A percentile compares a stretch with the other conserved stretches of the same genome.
Evolutionary conservation across 768 basidiomycete species (phyloP).

Genomic region (Trametes cinnabarina): DNA sequence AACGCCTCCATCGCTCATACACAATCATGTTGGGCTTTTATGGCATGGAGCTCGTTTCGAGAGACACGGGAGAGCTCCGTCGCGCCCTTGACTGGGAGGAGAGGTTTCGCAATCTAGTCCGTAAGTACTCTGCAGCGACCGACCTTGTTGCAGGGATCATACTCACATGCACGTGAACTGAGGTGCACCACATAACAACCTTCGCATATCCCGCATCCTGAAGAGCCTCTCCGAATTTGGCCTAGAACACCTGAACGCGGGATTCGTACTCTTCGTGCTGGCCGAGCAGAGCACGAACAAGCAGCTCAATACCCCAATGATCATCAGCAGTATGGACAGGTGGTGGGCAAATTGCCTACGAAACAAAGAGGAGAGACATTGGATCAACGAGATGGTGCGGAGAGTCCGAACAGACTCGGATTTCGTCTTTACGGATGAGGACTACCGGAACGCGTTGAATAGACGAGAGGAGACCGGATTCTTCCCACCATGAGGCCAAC

Average conservation of each 20-base stretch:
- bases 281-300: constrained; percentile 63
- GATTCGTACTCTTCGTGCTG: constrained; percentile 67
- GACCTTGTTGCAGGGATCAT: background rate
- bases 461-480: constrained; percentile 39
- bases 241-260: constrained; percentile 59
- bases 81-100: constrained; percentile 50
- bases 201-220: constrained; percentile 74
- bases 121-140: constrained; percentile 41
- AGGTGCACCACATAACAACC: constrained; percentile 73
- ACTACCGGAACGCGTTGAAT: constrained; percentile 51
- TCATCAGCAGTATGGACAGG: constrained; percentile 65
- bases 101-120: constrained; percentile 61
- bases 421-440: constrained; percentile 54
- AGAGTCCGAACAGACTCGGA: constrained; percentile 41
- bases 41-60: constrained; percentile 63
- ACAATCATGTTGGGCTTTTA: constrained; percentile 78
- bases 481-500: constrained; percentile 17
- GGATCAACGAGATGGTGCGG: constrained; percentile 49
- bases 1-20: constrained; percentile 59
- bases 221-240: constrained; percentile 74
- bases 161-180: background rate
- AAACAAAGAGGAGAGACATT: constrained; percentile 54
- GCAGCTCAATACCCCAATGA: constrained; percentile 45
- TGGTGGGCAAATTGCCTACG: constrained; percentile 80
- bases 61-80: constrained; percentile 57